Conservation (phyloP, 371 early-diverging fungal genomes). For the Apophysomyces elegans region DNA sequence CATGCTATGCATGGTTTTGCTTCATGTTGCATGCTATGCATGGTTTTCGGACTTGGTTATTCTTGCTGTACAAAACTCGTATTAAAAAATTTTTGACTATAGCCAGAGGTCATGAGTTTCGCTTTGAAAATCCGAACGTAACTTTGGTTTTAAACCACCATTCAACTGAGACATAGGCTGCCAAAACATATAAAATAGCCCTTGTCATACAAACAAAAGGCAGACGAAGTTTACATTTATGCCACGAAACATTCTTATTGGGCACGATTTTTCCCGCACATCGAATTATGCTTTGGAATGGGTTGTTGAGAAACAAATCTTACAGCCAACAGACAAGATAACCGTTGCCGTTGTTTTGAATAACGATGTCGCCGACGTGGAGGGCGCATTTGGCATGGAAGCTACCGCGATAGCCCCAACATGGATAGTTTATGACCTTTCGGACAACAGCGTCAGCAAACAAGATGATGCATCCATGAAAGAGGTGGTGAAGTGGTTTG, state of each 20-base stretch:
- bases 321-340: conserved; percentile 30
- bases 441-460: conserved; percentile 23
- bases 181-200: neutral
- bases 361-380: conserved; percentile 33
- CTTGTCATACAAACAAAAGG: neutral
- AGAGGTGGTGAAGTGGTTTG: conserved; percentile 23
- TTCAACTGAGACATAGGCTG: neutral
- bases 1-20: too few species aligned
- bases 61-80: too few species aligned
- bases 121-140: too few species aligned
- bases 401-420: conserved; percentile 26
- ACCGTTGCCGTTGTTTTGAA: conserved; percentile 30
- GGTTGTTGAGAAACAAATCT: conserved; percentile 23
- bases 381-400: conserved; percentile 39
- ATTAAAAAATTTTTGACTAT: neutral
- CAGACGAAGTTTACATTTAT: conserved; percentile 1
- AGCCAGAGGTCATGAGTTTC: neutral
- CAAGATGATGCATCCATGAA: conserved; percentile 29
- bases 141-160: neutral
- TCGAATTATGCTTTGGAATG: conserved; percentile 35
- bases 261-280: conserved; percentile 31
- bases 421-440: conserved; percentile 26
- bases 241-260: conserved; percentile 32
- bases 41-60: too few species aligned
- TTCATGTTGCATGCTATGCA: too few species aligned